Conservation (phyloP, 225 moss, liverwort and hornwort genomes). For the Physcomitrium patens region DNA sequence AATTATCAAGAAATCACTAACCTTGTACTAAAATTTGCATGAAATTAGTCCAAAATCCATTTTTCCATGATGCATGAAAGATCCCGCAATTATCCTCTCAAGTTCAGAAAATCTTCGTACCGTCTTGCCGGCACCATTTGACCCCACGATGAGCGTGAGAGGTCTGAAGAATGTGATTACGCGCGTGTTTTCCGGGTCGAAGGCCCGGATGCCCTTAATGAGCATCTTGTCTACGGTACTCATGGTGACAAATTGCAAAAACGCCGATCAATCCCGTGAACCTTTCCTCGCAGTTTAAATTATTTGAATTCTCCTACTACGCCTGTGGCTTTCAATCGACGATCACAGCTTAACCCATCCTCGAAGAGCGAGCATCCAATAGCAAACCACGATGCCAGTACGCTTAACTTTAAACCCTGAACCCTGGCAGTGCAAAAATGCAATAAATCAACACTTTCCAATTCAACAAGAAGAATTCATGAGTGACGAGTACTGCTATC, state of each 20-base stretch:
- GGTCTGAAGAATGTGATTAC: constrained; percentile 96
- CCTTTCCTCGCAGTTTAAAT: background rate
- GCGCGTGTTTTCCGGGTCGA: constrained; percentile 90
- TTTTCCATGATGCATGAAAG: background rate
- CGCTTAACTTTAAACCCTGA: constrained; percentile 29
- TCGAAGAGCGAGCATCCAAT: background rate
- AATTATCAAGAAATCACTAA: background rate
- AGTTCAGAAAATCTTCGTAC: constrained; percentile 39
- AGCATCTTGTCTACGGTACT: constrained; percentile 99
- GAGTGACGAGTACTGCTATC: background rate
- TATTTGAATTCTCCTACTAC: background rate
- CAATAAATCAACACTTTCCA: background rate
- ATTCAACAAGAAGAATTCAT: background rate
- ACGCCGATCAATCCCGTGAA: background rate
- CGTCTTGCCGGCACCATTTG: constrained; percentile 98
- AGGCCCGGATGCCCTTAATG: constrained; percentile 99
- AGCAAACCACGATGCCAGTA: too few relatives aligned
- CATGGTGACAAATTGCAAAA: constrained; percentile 49
- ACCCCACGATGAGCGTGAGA: constrained; percentile 95
- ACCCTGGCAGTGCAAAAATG: background rate
- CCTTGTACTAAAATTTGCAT: background rate
- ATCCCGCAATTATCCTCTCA: background rate
- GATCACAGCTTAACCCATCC: background rate
- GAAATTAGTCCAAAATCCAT: background rate
- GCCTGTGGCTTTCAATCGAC: background rate